Conservation (phyloP, 495 filamentous ascomycete species). For the Podospora pseudocomata region DNA sequence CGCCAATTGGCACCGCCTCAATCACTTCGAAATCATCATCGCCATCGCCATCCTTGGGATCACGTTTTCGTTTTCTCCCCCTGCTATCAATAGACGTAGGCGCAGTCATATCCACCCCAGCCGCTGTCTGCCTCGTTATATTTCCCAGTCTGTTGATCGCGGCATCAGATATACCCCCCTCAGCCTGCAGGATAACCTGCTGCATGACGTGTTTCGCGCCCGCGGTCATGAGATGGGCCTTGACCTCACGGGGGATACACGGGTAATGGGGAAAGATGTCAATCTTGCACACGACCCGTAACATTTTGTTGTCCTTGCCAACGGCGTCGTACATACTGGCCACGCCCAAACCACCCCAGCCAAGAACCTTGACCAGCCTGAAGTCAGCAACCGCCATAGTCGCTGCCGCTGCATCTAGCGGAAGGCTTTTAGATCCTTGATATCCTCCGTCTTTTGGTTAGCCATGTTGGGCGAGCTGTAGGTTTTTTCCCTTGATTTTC, state of each 20-base stretch:
- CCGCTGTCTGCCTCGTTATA: neutral
- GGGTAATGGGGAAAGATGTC: neutral
- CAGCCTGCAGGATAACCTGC: neutral
- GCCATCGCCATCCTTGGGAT: neutral
- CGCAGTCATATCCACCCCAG: neutral
- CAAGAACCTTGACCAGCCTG: slow-evolving; percentile 7
- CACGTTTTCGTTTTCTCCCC: neutral
- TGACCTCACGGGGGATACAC: neutral
- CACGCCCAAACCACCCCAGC: slow-evolving; percentile 10
- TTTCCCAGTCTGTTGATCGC: neutral
- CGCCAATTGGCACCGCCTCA: neutral
- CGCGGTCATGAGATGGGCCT: slow-evolving; percentile 4
- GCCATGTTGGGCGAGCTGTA: neutral
- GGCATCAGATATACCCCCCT: neutral
- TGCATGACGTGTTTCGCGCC: slow-evolving; percentile 11
- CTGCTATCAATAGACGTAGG: neutral
- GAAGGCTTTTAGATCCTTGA: neutral
- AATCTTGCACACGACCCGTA: slow-evolving; percentile 7
- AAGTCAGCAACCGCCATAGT: slow-evolving; percentile 5
- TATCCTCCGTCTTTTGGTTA: neutral
- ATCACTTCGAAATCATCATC: neutral
- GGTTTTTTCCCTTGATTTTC: neutral
- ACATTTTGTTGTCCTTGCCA: neutral
- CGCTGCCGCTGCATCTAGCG: neutral
- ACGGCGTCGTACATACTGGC: slow-evolving; percentile 4